Evolutionary conservation across 2,329 filamentous ascomycete genomes (phyloP), one percentile per base, ranked within the genome.

Genomic region (Aureobasidium mangrovei): DNA sequence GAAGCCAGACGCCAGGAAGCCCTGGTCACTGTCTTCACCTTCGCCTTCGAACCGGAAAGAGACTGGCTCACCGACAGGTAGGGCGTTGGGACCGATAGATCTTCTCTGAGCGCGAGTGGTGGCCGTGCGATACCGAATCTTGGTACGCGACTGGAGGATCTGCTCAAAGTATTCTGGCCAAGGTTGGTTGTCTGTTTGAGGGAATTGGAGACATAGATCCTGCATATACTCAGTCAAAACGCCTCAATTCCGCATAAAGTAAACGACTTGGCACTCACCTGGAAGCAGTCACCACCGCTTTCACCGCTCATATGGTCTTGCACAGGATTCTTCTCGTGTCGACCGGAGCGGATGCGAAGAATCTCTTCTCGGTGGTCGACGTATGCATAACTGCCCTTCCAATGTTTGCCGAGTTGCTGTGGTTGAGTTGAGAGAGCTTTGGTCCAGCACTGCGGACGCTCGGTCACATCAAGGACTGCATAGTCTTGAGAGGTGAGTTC

Each of bases 321-420:
- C 35, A 66, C 59, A 12, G 51, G 33, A 9, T 41, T 40, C 27
- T 46, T 57, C 54, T 51, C 42, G 18, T 55, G 55, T 6, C 53
- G 33, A 7, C 51, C 54, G 3, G 33, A 24, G 33, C 69, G 67
- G 39, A 70, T 57, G 12, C 35, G 18, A 2, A 27, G 3, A 12
- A 71, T 59, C n/a, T 68, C 64, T 0, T 58, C 29, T 18, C 18
- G 18, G 7, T 60, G 59, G 2, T 68, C 62, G 26, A 75, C 59
- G 58, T 66, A 75, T 3, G 71, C 67, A 57, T 77, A 78, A 26
- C 71, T 74, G 9, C 77, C 75, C 58, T 76, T 77, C 77, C 77
- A 81, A 56, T 71, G 58, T 10, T 59, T 69, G 2, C 69, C 70
- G 18, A 80, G 58, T 7, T 61, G 59, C 26, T 67, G 60, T 1